Percentiles rank a stretch among this genome's conserved stretches.
These are phyloP conservation scores for Asterophora lycoperdoides DNA, from an alignment of 768 basidiomycete genomes.

Conservation along the genomic window DNA sequence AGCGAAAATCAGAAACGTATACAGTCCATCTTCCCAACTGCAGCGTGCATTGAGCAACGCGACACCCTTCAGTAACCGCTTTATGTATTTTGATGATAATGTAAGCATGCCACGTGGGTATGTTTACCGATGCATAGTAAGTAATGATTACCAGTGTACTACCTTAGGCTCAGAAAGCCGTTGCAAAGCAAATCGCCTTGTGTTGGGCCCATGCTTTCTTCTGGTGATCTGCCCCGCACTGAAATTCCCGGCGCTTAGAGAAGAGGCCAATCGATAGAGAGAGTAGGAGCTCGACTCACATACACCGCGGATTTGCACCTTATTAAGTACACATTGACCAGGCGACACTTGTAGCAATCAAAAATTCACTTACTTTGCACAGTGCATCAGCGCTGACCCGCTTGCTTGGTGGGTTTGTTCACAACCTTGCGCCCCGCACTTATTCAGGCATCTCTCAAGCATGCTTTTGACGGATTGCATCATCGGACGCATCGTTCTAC, in stretches of 20 bases:
- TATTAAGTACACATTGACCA: slow-evolving; percentile 10
- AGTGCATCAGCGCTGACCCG: slow-evolving; percentile 31
- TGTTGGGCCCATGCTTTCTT: slow-evolving; percentile 33
- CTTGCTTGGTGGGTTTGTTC: slow-evolving; percentile 14
- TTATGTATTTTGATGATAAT: slow-evolving; percentile 4
- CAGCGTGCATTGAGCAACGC: no score
- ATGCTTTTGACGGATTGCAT: slow-evolving; percentile 23
- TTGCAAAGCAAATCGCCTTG: slow-evolving; percentile 30
- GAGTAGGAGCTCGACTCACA: slow-evolving; percentile 24
- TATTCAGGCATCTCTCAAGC: slow-evolving; percentile 25
- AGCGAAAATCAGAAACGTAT: slow-evolving; percentile 4
- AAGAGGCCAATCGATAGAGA: background rate
- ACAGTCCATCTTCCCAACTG: slow-evolving; percentile 7
- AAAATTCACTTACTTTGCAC: slow-evolving; percentile 27
- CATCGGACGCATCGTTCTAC: slow-evolving; percentile 28
- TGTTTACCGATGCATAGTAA: slow-evolving; percentile 25
- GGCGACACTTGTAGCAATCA: background rate
- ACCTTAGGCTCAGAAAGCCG: slow-evolving; percentile 27
- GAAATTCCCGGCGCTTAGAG: background rate
- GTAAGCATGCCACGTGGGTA: slow-evolving; percentile 8
- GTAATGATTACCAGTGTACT: no score
- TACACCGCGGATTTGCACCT: slow-evolving; percentile 42
- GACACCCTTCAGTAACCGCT: no score
- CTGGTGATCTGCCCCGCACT: slow-evolving; percentile 36
- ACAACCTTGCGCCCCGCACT: slow-evolving; percentile 31